Evolutionary conservation across 805 yeast genomes (phyloP).

Genomic region (Candida peoriensis): DNA sequence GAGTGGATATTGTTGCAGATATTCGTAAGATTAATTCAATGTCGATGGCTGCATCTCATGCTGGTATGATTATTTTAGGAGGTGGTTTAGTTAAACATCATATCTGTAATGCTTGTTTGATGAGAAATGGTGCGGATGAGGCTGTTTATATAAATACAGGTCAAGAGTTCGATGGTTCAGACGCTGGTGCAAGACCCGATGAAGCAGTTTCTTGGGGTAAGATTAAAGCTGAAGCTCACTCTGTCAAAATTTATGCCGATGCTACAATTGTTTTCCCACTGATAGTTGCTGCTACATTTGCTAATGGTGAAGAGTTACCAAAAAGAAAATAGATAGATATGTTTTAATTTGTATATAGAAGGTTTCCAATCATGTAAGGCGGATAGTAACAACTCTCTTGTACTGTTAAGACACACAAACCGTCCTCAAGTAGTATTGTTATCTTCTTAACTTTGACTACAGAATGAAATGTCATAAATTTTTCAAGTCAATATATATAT

Average conservation of each 20-base stretch:
- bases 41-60: constrained; percentile 90
- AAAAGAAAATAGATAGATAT: constrained; percentile 3
- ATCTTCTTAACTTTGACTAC: too few species aligned
- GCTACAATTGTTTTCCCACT: constrained; percentile 93
- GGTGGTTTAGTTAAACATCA: constrained; percentile 97
- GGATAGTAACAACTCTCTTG: too few species aligned
- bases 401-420: too few species aligned
- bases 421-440: too few species aligned
- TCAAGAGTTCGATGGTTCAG: constrained; percentile 98
- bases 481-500: too few species aligned
- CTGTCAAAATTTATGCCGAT: constrained; percentile 92
- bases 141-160: constrained; percentile 98
- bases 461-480: too few species aligned
- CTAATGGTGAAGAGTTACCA: constrained; percentile 41
- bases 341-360: neutral
- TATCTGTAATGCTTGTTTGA: constrained; percentile 94
- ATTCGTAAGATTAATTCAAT: constrained; percentile 86
- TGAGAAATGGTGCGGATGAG: constrained; percentile 99
- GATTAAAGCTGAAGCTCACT: constrained; percentile 88
- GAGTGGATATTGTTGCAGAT: constrained; percentile 91
- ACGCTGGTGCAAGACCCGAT: constrained; percentile 99
- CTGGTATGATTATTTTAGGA: constrained; percentile 95
- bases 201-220: constrained; percentile 99
- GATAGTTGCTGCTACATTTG: constrained; percentile 97
- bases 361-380: too few species aligned